Evolutionary conservation across 169 alveolate genomes (phyloP).

Genomic region (Babesia divergens): DNA sequence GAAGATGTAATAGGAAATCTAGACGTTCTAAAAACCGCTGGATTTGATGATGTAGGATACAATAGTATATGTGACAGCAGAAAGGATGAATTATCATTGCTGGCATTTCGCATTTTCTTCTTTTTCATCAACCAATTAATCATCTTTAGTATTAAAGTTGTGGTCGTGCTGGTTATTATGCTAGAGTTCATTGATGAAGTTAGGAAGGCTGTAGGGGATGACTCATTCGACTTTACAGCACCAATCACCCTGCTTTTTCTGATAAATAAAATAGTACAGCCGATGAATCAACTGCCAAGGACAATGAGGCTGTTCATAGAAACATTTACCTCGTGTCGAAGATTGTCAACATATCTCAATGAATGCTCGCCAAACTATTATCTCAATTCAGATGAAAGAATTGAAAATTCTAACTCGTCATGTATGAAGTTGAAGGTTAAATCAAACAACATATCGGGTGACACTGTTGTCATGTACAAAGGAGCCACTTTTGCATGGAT

Average conservation of each 20-base stretch:
- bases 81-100: conserved; percentile 3
- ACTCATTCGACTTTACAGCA: conserved; percentile 13
- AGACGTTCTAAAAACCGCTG: not conserved
- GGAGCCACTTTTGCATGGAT: conserved; percentile 43
- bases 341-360: conserved; percentile 25
- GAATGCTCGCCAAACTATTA: conserved; percentile 56
- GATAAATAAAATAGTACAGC: conserved; percentile 12
- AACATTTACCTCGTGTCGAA: conserved; percentile 12
- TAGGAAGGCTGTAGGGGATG: not conserved
- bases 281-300: conserved; percentile 28
- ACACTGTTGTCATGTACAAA: conserved; percentile 28
- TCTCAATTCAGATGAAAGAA: no score
- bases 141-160: not conserved
- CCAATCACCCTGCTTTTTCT: conserved; percentile 39
- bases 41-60: conserved; percentile 16
- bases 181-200: conserved; percentile 28
- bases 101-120: not conserved
- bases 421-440: not conserved
- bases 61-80: conserved; percentile 5
- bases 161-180: conserved; percentile 20
- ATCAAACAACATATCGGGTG: not conserved
- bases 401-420: no score
- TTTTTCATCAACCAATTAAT: not conserved
- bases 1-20: not conserved
- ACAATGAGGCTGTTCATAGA: conserved; percentile 17